Evolutionary conservation across 2,329 filamentous ascomycete species (phyloP).

Genomic region (Xylaria multiplex): DNA sequence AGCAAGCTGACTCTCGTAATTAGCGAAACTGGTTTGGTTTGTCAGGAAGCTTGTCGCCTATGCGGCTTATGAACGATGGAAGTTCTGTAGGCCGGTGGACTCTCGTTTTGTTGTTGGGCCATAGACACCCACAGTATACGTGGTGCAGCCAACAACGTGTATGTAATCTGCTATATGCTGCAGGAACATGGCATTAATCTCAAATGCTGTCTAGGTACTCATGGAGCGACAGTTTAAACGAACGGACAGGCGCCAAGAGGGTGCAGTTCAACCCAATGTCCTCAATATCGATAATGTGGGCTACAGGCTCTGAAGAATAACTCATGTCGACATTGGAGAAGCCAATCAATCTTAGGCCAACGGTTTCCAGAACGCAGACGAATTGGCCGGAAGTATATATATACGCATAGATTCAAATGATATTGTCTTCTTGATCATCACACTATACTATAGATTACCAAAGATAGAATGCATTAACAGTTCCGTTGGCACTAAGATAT

Average conservation of each 20-base stretch:
- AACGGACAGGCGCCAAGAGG: neutral
- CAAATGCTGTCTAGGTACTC: neutral
- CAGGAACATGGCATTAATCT: neutral
- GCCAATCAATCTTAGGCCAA: neutral
- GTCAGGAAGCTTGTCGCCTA: neutral
- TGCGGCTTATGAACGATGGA: neutral
- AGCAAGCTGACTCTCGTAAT: neutral
- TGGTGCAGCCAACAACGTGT: neutral
- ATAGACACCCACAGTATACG: neutral
- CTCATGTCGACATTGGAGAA: neutral
- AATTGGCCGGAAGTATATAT: neutral
- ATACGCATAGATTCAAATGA: neutral
- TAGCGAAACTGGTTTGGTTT: neutral
- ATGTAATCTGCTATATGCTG: neutral
- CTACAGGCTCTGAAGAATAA: neutral
- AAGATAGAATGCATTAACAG: neutral
- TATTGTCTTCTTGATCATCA: neutral
- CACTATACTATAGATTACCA: too few species aligned
- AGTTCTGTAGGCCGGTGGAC: constrained; percentile 4
- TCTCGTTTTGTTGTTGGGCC: neutral
- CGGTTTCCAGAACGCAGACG: neutral
- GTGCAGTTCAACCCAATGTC: neutral
- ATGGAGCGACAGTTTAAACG: neutral
- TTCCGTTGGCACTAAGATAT: neutral
- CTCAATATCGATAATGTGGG: neutral